phyloP scores from a whole-genome alignment of 805 yeast genomes.

The Candida ortonii region DNA sequence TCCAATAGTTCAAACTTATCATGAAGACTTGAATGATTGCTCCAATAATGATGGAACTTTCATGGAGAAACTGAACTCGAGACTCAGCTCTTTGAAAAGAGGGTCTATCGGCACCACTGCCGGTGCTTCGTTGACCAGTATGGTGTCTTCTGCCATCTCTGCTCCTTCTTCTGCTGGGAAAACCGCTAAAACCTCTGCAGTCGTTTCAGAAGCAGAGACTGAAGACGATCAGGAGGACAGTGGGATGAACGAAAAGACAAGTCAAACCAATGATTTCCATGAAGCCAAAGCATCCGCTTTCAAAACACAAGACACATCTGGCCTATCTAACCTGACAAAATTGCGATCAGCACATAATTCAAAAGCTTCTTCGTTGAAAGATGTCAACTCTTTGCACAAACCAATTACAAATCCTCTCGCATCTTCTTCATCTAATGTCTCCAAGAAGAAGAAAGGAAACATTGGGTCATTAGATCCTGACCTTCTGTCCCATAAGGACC shows the following conservation, averaged over 20 bases:
- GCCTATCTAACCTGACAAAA: no score
- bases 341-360: no score
- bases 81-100: constrained; percentile 14
- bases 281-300: not conserved
- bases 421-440: no score
- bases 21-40: constrained; percentile 7
- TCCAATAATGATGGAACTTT: constrained; percentile 13
- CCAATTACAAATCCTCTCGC: no score
- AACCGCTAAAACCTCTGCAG: constrained; percentile 2
- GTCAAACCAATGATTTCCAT: no score
- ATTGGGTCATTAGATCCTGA: no score
- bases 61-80: constrained; percentile 21
- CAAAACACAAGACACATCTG: not conserved
- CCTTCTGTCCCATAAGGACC: no score
- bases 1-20: constrained; percentile 11
- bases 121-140: constrained; percentile 6
- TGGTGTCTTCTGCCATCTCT: constrained; percentile 6
- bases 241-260: constrained; percentile 1
- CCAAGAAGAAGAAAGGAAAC: no score
- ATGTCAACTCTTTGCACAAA: no score
- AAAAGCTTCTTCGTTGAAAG: no score
- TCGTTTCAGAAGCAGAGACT: constrained; percentile 5
- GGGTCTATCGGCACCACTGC: constrained; percentile 12
- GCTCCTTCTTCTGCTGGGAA: constrained; percentile 2
- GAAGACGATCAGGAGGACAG: constrained; percentile 9